These are phyloP conservation scores for Phoma sp. DNA, from an alignment of 2,329 filamentous ascomycete genomes.

Conservation along the genomic window DNA sequence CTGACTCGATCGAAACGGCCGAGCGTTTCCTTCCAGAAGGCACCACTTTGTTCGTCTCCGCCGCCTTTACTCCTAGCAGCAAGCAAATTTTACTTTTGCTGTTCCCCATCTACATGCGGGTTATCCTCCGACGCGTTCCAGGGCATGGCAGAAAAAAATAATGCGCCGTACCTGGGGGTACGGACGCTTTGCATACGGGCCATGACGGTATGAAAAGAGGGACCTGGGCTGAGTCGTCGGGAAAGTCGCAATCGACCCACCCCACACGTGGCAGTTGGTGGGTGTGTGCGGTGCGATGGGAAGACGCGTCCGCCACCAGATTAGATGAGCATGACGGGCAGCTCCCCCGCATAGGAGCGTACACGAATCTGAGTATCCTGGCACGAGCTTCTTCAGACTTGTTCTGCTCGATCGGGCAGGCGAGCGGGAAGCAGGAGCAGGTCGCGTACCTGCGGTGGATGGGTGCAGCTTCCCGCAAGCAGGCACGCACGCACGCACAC, in stretches of 20 bases:
- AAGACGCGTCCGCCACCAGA: background rate
- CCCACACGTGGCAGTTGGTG: slow-evolving; percentile 11
- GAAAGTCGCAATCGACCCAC: slow-evolving; percentile 6
- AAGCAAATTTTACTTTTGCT: slow-evolving; percentile 6
- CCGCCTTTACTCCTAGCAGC: background rate
- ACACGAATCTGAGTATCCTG: too few species aligned
- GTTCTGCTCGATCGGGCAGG: too few species aligned
- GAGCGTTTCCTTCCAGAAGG: slow-evolving; percentile 15
- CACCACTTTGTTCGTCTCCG: too few species aligned
- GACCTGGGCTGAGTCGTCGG: too few species aligned
- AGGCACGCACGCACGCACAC: too few species aligned
- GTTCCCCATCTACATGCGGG: slow-evolving; percentile 8
- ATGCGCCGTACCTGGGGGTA: background rate
- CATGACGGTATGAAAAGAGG: too few species aligned
- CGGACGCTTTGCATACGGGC: background rate
- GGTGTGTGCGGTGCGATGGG: background rate
- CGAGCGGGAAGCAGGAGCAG: too few species aligned
- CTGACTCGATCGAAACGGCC: slow-evolving; percentile 9
- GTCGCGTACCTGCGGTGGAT: too few species aligned
- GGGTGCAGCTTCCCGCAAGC: too few species aligned
- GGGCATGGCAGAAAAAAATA: background rate
- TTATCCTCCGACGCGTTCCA: slow-evolving; percentile 2
- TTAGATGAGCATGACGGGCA: background rate
- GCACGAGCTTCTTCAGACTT: too few species aligned
- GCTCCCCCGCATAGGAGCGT: slow-evolving; percentile 6